phyloP scores from a whole-genome alignment of 257 asterid species.

The Capsicum baccatum region DNA sequence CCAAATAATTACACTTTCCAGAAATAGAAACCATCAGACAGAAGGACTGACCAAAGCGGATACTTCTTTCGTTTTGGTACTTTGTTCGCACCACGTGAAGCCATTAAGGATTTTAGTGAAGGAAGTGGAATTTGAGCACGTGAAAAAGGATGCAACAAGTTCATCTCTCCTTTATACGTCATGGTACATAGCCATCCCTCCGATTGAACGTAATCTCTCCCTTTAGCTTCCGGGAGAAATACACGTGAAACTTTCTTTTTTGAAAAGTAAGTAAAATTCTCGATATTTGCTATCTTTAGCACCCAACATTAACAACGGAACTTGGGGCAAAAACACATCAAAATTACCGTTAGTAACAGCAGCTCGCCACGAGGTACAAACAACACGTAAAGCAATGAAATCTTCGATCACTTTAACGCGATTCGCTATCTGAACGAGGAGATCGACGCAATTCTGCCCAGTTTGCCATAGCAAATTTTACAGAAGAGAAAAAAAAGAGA shows the following conservation, averaged over 20 bases:
- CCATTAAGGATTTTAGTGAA: not conserved
- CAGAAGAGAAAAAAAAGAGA: not conserved
- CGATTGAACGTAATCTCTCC: not conserved
- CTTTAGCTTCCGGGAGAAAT: not conserved
- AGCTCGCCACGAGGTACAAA: slow-evolving; percentile 15
- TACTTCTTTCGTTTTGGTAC: not conserved
- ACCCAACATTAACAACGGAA: not conserved
- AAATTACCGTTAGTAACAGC: not conserved
- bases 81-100: not conserved
- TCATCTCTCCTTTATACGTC: not conserved
- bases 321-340: not conserved
- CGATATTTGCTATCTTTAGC: not conserved
- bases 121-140: not conserved
- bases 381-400: not conserved
- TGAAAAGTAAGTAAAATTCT: not conserved
- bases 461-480: not conserved
- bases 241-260: not conserved
- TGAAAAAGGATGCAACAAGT: slow-evolving; percentile 11
- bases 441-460: not conserved
- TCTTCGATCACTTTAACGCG: slow-evolving; percentile 1
- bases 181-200: slow-evolving; percentile 9
- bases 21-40: not conserved
- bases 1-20: not conserved
- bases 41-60: no score
- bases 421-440: not conserved